Conservation (phyloP, 306 rosid species). For the Vigna mungo region DNA sequence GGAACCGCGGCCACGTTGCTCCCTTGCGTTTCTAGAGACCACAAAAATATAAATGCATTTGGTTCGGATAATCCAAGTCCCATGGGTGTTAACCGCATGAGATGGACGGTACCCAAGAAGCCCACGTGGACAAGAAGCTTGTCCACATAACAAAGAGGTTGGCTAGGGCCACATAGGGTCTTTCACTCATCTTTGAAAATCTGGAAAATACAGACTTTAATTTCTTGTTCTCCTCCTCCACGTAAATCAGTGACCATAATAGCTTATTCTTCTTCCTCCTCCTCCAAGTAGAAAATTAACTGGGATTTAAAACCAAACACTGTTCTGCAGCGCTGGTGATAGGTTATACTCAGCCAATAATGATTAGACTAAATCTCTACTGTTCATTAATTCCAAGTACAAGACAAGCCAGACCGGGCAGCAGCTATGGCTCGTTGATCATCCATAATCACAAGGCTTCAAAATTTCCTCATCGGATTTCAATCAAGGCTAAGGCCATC, state of each 20-base stretch:
- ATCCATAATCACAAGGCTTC: constrained; percentile 52
- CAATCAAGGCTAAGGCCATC: constrained; percentile 68
- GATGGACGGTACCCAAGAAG: constrained; percentile 52
- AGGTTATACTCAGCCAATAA: constrained; percentile 50
- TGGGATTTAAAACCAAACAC: constrained; percentile 21
- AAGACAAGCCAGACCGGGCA: constrained; percentile 54
- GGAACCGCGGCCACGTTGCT: constrained; percentile 58
- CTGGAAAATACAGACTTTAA: constrained; percentile 34
- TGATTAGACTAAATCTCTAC: constrained; percentile 73
- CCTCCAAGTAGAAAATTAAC: constrained; percentile 34
- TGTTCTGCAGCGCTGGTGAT: constrained; percentile 6
- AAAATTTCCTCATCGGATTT: constrained; percentile 47
- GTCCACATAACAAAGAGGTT: constrained; percentile 42
- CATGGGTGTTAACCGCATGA: constrained; percentile 8
- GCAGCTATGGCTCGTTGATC: constrained; percentile 59
- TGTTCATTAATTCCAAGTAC: constrained; percentile 63
- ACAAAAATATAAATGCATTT: constrained; percentile 44
- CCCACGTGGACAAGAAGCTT: constrained; percentile 48
- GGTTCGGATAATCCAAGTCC: constrained; percentile 58
- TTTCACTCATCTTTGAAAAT: constrained; percentile 27
- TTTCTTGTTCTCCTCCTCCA: constrained; percentile 59
- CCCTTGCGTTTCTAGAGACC: constrained; percentile 42
- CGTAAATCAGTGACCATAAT: constrained; percentile 49
- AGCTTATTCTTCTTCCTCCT: constrained; percentile 18
- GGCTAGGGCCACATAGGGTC: background rate